Evolutionary conservation across 305 asterid genomes (phyloP).

Genomic region (Ruellia speciosa): DNA sequence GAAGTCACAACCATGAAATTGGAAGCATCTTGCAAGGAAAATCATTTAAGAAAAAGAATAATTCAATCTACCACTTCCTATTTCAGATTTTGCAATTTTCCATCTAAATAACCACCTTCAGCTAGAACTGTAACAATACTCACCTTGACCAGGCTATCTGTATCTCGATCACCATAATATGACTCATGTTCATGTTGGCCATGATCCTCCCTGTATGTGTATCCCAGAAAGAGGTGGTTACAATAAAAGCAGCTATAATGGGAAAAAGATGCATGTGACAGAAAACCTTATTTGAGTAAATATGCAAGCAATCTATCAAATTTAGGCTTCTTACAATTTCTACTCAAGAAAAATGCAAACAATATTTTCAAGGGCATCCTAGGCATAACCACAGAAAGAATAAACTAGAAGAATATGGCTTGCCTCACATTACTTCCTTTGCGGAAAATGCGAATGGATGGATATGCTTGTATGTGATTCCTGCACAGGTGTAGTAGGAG

Average conservation of each 20-base stretch:
- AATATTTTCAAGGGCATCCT: background rate
- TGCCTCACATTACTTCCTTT: constrained; percentile 83
- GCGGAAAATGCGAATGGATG: constrained; percentile 90
- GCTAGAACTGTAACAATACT: constrained; percentile 22
- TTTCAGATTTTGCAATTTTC: constrained; percentile 19
- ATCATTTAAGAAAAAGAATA: background rate
- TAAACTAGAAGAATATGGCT: constrained; percentile 16
- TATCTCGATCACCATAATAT: constrained; percentile 95
- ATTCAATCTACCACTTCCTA: constrained; percentile 11
- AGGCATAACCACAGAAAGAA: background rate
- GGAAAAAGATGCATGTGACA: constrained; percentile 1
- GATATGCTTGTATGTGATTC: constrained; percentile 93
- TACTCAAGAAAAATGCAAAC: too few relatives aligned
- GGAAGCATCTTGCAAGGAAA: background rate
- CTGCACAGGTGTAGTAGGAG: constrained; percentile 42
- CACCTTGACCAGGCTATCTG: constrained; percentile 79
- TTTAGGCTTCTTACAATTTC: background rate
- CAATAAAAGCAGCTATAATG: background rate
- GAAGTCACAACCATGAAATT: too few relatives aligned
- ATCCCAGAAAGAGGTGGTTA: background rate
- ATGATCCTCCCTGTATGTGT: constrained; percentile 54
- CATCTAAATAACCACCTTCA: constrained; percentile 16
- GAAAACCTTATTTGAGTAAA: background rate
- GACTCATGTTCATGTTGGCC: constrained; percentile 95
- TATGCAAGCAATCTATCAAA: background rate